Evolutionary conservation across 176 grass and related monocot genomes (phyloP).

Genomic region (Eragrostis nindensis): DNA sequence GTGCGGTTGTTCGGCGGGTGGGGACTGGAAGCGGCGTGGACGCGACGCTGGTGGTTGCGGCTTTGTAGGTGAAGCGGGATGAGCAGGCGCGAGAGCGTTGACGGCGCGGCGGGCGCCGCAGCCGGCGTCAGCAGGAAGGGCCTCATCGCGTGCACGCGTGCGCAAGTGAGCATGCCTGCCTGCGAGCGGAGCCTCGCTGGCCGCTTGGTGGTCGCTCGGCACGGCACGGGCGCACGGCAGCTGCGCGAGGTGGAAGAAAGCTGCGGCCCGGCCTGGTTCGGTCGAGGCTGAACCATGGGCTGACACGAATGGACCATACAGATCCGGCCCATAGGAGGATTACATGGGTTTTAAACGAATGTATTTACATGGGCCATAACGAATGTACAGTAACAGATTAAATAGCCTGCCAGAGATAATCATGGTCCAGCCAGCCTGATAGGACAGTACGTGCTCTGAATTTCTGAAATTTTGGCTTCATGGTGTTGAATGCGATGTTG

Average conservation of each 20-base stretch:
- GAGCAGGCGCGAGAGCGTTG: constrained; percentile 46
- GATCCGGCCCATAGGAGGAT: background rate
- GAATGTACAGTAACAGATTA: background rate
- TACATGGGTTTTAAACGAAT: no score
- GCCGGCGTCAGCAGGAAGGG: constrained; percentile 51
- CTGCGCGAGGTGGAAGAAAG: background rate
- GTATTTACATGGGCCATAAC: background rate
- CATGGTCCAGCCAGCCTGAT: background rate
- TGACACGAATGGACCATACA: background rate
- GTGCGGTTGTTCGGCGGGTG: background rate
- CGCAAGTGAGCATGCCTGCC: background rate
- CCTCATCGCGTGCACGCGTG: constrained; percentile 55
- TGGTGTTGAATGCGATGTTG: no score
- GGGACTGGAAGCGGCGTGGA: background rate
- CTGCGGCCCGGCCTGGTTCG: background rate
- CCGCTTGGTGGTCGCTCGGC: constrained; percentile 22
- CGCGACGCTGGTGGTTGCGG: constrained; percentile 1
- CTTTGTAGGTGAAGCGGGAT: constrained; percentile 45
- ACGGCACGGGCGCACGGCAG: constrained; percentile 13
- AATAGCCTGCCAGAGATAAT: background rate
- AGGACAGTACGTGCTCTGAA: no score
- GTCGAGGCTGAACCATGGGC: background rate
- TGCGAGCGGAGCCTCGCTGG: constrained; percentile 17
- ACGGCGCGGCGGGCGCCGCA: constrained; percentile 37
- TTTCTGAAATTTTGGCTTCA: no score